Evolutionary conservation across 495 filamentous ascomycete genomes (phyloP), one percentile per base, ranked within the genome.

Genomic region (Penicillium goetzii): DNA sequence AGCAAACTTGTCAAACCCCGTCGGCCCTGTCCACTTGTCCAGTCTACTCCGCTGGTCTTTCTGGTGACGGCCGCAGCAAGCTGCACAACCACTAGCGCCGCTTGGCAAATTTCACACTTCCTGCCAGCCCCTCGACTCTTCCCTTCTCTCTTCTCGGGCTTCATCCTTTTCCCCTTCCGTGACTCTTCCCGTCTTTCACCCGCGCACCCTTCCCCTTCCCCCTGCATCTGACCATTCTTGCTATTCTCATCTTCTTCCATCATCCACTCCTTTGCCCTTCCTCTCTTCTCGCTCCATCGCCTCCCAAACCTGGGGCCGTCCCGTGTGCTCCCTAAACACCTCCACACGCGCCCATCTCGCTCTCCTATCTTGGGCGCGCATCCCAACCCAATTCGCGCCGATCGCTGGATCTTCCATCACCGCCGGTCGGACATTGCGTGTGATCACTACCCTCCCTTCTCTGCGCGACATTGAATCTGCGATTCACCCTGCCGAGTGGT

Each of bases 51-150:
- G 55, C 34, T 49, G 40, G 61, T 71, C 30, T 68, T 60, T 60
- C 55, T 68, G 53, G 70, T 78, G 72, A 75, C 75, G 74, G 72
- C 73, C 69, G 64, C 68, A 57, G 38, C 69, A 78, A 33, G 75
- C 75, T 81, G 68, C 80, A 65, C 76, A 79, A 79, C 80, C 80
- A 80, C 79, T 81, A 81, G 79, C 74, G 76, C 62, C 53, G 40
- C 76, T 81, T 80, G 79, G 76, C 78, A 70, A 69, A 70, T 74
- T 80, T 74, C 63, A 61, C 78, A 74, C 72, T 78, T 79, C 71
- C 70, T 76, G 70, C 72, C 76, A 76, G 77, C 78, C 80, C 80
- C 80, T 81, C 80, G 78, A 81, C 73, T 74, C 69, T 69, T 70
- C 67, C 68, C 67, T 70, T 67, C 71, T 70, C 49, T 64, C 61